phyloP scores from a whole-genome alignment of 2,329 filamentous ascomycete genomes.

The Monosporascus cannonballus region DNA sequence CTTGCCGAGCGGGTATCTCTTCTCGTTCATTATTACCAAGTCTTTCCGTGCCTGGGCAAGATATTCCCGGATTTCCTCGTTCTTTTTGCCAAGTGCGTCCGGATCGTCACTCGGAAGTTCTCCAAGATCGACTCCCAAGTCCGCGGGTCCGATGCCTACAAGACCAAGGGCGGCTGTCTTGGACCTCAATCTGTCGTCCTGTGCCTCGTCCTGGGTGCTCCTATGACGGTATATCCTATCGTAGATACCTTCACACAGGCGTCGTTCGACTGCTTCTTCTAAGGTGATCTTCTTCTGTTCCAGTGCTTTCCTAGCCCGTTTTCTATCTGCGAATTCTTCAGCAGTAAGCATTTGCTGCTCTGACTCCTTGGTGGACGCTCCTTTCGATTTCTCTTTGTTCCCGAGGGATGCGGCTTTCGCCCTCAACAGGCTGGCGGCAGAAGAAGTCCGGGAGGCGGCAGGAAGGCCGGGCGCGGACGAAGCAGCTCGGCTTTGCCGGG shows the following conservation, averaged over 20 bases:
- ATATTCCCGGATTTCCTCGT: conserved; percentile 64
- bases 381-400: conserved; percentile 44
- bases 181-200: conserved; percentile 90
- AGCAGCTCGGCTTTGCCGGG: conserved; percentile 63
- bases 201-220: conserved; percentile 86
- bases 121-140: conserved; percentile 73
- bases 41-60: conserved; percentile 66
- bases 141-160: conserved; percentile 84
- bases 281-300: conserved; percentile 71
- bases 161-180: conserved; percentile 85
- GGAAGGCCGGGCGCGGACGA: conserved; percentile 40
- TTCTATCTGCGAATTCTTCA: conserved; percentile 74
- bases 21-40: conserved; percentile 76
- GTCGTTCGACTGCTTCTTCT: conserved; percentile 87
- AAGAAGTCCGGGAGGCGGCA: conserved; percentile 48
- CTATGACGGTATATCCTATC: conserved; percentile 85
- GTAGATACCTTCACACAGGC: conserved; percentile 80
- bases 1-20: conserved; percentile 85
- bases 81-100: conserved; percentile 52
- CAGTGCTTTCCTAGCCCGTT: conserved; percentile 69
- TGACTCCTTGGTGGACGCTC: conserved; percentile 33
- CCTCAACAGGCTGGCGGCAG: conserved; percentile 50
- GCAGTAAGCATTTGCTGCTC: conserved; percentile 86
- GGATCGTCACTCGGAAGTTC: conserved; percentile 46
- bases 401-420: conserved; percentile 50